Evolutionary conservation across 345 rosid genomes (phyloP).

Genomic region (Salix udensis): DNA sequence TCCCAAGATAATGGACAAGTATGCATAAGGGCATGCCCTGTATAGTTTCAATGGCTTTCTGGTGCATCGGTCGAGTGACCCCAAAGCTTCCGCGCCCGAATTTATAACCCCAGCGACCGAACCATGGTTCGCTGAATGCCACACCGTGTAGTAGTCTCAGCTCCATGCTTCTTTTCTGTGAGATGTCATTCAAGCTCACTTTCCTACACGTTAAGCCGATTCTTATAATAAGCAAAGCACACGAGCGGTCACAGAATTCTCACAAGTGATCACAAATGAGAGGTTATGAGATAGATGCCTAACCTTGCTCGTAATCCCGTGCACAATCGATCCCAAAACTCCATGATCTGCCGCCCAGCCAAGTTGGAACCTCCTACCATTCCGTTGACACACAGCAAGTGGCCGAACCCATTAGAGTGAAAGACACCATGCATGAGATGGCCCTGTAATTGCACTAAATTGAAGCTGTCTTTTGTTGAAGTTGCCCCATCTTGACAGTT

Average conservation of each 20-base stretch:
- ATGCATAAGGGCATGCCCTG: slow-evolving; percentile 56
- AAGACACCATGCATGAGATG: slow-evolving; percentile 77
- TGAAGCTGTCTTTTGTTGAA: slow-evolving; percentile 37
- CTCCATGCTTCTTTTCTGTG: slow-evolving; percentile 76
- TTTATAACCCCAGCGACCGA: slow-evolving; percentile 80
- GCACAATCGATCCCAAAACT: slow-evolving; percentile 88
- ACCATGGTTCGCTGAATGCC: slow-evolving; percentile 75
- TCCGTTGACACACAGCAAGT: slow-evolving; percentile 71
- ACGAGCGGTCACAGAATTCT: background rate
- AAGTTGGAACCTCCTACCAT: slow-evolving; percentile 62
- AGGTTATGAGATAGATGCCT: background rate
- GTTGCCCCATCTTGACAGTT: slow-evolving; percentile 30
- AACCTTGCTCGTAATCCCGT: slow-evolving; percentile 75
- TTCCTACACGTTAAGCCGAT: slow-evolving; percentile 42
- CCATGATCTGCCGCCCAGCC: slow-evolving; percentile 72
- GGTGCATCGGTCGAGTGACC: slow-evolving; percentile 57
- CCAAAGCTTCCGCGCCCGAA: slow-evolving; percentile 76
- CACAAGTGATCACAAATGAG: background rate
- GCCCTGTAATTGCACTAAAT: slow-evolving; percentile 46
- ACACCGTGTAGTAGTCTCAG: slow-evolving; percentile 66
- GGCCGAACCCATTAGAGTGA: slow-evolving; percentile 88
- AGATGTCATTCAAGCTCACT: slow-evolving; percentile 66
- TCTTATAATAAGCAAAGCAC: background rate
- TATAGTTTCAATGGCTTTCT: slow-evolving; percentile 68
- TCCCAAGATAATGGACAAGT: slow-evolving; percentile 42